Base-by-base conservation (phyloP, 2,329 filamentous ascomycete genomes). In the Neonectria coccinea region DNA sequence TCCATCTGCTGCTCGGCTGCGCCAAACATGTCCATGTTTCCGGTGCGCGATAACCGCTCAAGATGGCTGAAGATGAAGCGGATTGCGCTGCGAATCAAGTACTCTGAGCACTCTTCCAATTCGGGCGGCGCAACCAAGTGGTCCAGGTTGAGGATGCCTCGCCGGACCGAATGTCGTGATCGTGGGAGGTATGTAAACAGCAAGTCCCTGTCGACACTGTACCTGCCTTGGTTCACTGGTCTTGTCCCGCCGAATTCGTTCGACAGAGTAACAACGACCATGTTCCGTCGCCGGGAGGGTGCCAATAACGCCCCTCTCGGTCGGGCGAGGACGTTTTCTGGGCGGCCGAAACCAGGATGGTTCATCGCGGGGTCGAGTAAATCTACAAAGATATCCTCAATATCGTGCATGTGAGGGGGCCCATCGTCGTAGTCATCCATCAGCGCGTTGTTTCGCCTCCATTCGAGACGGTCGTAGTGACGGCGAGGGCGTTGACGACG, bases 61-160 rank as follows among this genome's bases (percentile, higher is more conserved):
- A 73, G 56, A 16, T 72, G 62, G 0, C 36, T 44, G 20, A 73
- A 73, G 2, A 73, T 10, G n/a, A 71, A 70, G 9, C 54, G 44
- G 8, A 72, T 45, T 18, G 65, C 71, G 6, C 56, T 58, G 18
- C 64, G 60, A 4, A 70, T 64, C 9, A 65, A 52, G 4, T 47
- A 29, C 6, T 51, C 54, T 0, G 65, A 65, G 11, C 64, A 57
- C 0, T 41, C 9, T 5, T 60, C 41, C 39, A 64, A 42, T 14
- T 65, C 56, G 4, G 56, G 44, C 4, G 31, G 59, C 5, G 20
- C 20, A 33, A 72, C 65, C n/a, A 70, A 67, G 42, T n/a, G 36
- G 8, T 56, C 54, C 1, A 73, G 54, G 48, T 62, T 47, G 18
- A 73, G 45, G 3, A 56, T 53, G 25, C 64, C 63, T 14, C 58